Conservation (phyloP, 805 yeast species). For the Candida koratica region DNA sequence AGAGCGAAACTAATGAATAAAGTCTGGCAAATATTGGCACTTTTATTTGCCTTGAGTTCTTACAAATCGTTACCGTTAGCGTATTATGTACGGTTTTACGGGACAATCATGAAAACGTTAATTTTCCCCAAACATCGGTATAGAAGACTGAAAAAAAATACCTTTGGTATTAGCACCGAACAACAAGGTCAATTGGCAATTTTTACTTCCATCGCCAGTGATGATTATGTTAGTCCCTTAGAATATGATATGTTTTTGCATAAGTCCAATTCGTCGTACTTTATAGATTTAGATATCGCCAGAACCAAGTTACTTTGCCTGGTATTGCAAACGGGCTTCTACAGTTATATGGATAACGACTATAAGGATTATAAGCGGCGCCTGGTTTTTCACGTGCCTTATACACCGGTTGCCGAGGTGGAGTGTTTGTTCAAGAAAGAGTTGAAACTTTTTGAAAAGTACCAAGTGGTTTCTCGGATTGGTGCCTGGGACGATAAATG, state of each 20-base stretch:
- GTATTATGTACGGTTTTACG: conserved; percentile 61
- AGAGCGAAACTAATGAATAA: no score
- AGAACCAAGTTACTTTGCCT: conserved; percentile 60
- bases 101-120: conserved; percentile 39
- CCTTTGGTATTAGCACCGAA: conserved; percentile 29
- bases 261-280: conserved; percentile 84
- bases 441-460: conserved; percentile 61
- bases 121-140: conserved; percentile 30
- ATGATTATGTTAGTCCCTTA: conserved; percentile 63
- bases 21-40: conserved; percentile 2
- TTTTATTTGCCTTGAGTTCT: conserved; percentile 31
- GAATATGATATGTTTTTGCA: conserved; percentile 87
- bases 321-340: conserved; percentile 55
- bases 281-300: conserved; percentile 73
- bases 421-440: conserved; percentile 67
- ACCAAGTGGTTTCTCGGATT: conserved; percentile 53
- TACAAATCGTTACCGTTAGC: conserved; percentile 67
- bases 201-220: conserved; percentile 42
- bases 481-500: conserved; percentile 87
- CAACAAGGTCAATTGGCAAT: conserved; percentile 22
- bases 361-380: conserved; percentile 28
- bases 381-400: conserved; percentile 44
- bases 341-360: conserved; percentile 39
- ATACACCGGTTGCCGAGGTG: conserved; percentile 74
- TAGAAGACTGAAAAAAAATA: conserved; percentile 21